Conservation (phyloP, 768 basidiomycete genomes). For the Candolleomyces efflorescens region DNA sequence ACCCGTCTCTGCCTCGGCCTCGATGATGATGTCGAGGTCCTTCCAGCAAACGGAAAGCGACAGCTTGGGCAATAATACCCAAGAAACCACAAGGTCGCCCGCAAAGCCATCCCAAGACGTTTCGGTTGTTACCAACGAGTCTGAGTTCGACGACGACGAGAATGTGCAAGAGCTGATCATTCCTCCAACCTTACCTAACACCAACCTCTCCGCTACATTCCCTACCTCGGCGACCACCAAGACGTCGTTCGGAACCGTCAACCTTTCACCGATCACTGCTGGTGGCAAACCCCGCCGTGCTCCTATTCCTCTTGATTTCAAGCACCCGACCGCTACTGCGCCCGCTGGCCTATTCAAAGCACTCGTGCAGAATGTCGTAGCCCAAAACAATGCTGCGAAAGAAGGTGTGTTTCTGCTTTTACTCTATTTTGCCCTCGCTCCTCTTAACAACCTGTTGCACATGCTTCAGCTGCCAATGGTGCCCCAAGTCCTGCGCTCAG, state of each 20-base stretch:
- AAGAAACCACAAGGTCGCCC: not conserved
- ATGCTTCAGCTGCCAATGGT: not conserved
- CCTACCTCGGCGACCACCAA: not conserved
- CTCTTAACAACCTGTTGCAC: not conserved
- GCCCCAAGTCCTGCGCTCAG: constrained; percentile 16
- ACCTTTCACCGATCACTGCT: not conserved
- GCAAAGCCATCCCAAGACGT: constrained; percentile 3
- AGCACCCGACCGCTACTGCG: constrained; percentile 53
- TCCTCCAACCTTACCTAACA: constrained; percentile 15
- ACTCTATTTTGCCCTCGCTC: not conserved
- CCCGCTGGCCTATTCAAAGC: constrained; percentile 88
- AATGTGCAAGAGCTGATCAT: constrained; percentile 21
- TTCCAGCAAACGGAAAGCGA: not conserved
- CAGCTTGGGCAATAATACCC: not conserved
- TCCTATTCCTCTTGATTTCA: constrained; percentile 76
- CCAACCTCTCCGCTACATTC: constrained; percentile 17
- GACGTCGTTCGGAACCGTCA: not conserved
- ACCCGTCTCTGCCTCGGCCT: not conserved
- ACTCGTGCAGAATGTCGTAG: constrained; percentile 32
- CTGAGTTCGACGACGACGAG: constrained; percentile 18
- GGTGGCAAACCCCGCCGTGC: constrained; percentile 50
- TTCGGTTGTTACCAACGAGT: constrained; percentile 7
- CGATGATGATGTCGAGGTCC: not conserved
- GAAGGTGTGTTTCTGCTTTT: not conserved
- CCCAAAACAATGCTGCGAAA: constrained; percentile 16